Evolutionary conservation across 2,329 filamentous ascomycete species (phyloP).

Genomic region (Boeremia lycopersici): DNA sequence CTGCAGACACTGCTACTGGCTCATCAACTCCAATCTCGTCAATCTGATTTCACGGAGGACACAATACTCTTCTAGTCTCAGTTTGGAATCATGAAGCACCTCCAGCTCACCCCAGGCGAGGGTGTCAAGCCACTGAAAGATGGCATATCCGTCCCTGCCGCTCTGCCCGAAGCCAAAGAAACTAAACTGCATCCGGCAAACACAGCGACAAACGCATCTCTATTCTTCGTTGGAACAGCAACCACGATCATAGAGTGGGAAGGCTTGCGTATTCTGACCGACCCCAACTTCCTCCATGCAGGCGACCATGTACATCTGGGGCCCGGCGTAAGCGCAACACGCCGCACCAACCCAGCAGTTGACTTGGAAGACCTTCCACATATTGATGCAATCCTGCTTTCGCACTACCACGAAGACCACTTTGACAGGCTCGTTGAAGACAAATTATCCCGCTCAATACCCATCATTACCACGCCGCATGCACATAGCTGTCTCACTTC

Average conservation of each 20-base stretch:
- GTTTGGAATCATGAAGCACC: conserved; percentile 43
- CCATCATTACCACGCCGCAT: conserved; percentile 68
- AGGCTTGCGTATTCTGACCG: conserved; percentile 61
- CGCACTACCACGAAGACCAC: conserved; percentile 68
- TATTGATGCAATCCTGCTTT: conserved; percentile 65
- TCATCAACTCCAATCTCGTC: not conserved
- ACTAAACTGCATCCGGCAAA: conserved; percentile 52
- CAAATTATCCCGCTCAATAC: conserved; percentile 59
- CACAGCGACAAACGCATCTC: conserved; percentile 50
- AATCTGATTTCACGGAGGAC: not conserved
- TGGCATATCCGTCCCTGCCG: conserved; percentile 37
- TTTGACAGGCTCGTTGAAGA: conserved; percentile 61
- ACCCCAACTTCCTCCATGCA: conserved; percentile 63
- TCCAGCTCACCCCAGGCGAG: conserved; percentile 49
- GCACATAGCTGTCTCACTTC: conserved; percentile 60
- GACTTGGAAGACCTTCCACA: conserved; percentile 64
- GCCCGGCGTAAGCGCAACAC: conserved; percentile 62
- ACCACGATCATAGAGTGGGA: conserved; percentile 63
- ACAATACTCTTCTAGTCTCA: not conserved
- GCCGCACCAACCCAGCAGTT: conserved; percentile 65
- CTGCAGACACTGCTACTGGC: conserved; percentile 3
- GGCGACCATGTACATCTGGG: conserved; percentile 71
- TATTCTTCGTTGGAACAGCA: conserved; percentile 63
- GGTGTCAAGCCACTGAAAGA: conserved; percentile 50
- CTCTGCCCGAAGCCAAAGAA: conserved; percentile 52